Conservation (phyloP, 441 rosid genomes). For the Euphorbia schlechtendalii region DNA sequence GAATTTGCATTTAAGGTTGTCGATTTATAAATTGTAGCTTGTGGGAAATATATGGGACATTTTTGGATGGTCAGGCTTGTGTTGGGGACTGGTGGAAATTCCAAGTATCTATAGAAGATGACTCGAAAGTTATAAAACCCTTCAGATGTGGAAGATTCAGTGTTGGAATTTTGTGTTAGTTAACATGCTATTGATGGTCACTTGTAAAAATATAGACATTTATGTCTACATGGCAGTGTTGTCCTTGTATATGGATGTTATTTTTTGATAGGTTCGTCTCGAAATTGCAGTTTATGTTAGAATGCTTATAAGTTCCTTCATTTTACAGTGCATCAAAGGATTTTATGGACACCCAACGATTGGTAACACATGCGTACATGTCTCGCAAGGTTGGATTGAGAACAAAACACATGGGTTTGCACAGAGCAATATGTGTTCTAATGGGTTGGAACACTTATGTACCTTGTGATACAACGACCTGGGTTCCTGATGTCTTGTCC, state of each 20-base stretch:
- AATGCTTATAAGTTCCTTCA: conserved; percentile 15
- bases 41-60: neutral
- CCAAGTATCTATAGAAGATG: neutral
- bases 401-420: conserved; percentile 58
- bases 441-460: conserved; percentile 52
- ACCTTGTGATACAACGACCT: conserved; percentile 38
- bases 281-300: neutral
- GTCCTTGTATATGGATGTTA: conserved; percentile 3
- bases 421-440: conserved; percentile 53
- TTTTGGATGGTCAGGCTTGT: neutral
- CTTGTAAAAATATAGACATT: neutral
- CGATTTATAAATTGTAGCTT: too few relatives aligned
- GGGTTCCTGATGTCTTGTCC: conserved; percentile 43
- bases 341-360: conserved; percentile 42
- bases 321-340: conserved; percentile 51
- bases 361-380: conserved; percentile 54
- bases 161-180: neutral
- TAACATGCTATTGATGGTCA: neutral
- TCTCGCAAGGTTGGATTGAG: conserved; percentile 49
- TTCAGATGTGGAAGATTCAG: neutral
- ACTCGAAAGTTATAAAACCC: neutral
- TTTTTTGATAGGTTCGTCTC: neutral
- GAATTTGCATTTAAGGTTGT: neutral
- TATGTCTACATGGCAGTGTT: neutral
- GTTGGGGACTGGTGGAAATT: neutral